A percentile compares a stretch with the other conserved stretches of the same genome.
Evolutionary conservation across 2,329 filamentous ascomycete genomes (phyloP).

Genomic region (Talaromyces sp.): DNA sequence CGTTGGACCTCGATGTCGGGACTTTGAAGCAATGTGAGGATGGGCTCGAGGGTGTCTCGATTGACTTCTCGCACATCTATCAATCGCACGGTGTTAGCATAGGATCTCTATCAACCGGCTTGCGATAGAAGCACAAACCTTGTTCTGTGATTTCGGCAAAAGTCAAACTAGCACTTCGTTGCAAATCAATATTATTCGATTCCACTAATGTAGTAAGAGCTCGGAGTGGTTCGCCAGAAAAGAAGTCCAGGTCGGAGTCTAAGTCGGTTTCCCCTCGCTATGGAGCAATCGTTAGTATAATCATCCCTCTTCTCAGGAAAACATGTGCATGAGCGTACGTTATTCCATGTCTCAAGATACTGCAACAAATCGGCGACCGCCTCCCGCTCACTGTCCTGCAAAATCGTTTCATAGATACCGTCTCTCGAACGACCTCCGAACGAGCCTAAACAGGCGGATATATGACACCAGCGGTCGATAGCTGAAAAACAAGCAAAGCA

Average conservation of each 20-base stretch:
- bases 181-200: constrained; percentile 96
- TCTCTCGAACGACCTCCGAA: constrained; percentile 70
- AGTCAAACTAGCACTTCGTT: constrained; percentile 93
- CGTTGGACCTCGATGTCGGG: constrained; percentile 95
- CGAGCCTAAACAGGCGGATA: constrained; percentile 42
- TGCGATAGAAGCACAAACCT: constrained; percentile 58
- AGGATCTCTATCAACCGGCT: neutral
- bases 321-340: constrained; percentile 58
- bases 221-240: constrained; percentile 88
- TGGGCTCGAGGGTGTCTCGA: constrained; percentile 90
- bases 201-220: constrained; percentile 95
- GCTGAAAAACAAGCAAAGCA: constrained; percentile 45
- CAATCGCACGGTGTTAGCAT: constrained; percentile 5
- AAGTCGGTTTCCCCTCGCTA: constrained; percentile 97
- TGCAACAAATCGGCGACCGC: constrained; percentile 92
- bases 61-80: constrained; percentile 95
- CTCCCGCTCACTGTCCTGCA: constrained; percentile 94
- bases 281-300: neutral
- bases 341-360: constrained; percentile 80
- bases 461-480: constrained; percentile 46
- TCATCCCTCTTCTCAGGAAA: neutral
- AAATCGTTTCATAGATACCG: constrained; percentile 78
- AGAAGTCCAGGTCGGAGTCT: constrained; percentile 99
- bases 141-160: constrained; percentile 98
- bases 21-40: constrained; percentile 91